These are phyloP conservation scores for Globisporangium nunn DNA, from an alignment of 352 stramenopile species.

Conservation along the genomic window DNA sequence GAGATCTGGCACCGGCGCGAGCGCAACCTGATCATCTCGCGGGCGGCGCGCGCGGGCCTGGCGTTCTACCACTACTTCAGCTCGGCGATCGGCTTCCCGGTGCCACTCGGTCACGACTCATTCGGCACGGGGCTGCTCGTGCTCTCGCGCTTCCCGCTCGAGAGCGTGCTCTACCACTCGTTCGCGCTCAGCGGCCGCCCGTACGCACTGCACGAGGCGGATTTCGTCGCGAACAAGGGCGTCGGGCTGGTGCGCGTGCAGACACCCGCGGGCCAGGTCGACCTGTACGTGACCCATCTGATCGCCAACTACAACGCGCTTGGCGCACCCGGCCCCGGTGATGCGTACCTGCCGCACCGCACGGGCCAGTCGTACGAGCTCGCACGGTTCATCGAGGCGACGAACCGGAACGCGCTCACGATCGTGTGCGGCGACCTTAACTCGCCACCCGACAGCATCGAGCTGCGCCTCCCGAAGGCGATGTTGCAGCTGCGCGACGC, in stretches of 20 bases:
- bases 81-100: slow-evolving; percentile 63
- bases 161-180: slow-evolving; percentile 56
- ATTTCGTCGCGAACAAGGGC: slow-evolving; percentile 80
- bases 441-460: slow-evolving; percentile 67
- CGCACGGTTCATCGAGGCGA: slow-evolving; percentile 58
- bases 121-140: slow-evolving; percentile 76
- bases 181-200: slow-evolving; percentile 71
- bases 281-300: slow-evolving; percentile 76
- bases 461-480: slow-evolving; percentile 47
- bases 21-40: slow-evolving; percentile 60
- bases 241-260: slow-evolving; percentile 60
- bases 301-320: slow-evolving; percentile 77
- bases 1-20: slow-evolving; percentile 81
- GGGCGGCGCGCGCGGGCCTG: slow-evolving; percentile 49
- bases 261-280: slow-evolving; percentile 45
- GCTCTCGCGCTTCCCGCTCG: slow-evolving; percentile 65
- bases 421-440: slow-evolving; percentile 80
- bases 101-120: slow-evolving; percentile 57
- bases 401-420: slow-evolving; percentile 40
- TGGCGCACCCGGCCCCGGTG: slow-evolving; percentile 51
- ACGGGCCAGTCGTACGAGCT: slow-evolving; percentile 69
- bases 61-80: slow-evolving; percentile 85
- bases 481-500: slow-evolving; percentile 53
- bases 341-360: slow-evolving; percentile 62
- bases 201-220: slow-evolving; percentile 71